These are phyloP conservation scores for Capsella bursapastoris DNA, from an alignment of 345 rosid genomes.

Conservation along the genomic window DNA sequence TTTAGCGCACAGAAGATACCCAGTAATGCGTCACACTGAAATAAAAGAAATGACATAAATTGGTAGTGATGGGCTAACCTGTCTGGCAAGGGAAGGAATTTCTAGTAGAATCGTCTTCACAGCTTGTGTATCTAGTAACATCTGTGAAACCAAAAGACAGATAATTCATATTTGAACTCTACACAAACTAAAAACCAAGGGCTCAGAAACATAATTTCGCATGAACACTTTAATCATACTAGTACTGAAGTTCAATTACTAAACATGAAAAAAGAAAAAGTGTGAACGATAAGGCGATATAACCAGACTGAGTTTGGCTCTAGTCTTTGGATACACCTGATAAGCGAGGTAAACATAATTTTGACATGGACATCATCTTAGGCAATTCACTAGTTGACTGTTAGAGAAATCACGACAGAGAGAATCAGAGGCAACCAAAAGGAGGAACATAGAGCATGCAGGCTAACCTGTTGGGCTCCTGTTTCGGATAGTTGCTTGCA, in stretches of 20 bases:
- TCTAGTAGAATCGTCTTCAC: conserved; percentile 94
- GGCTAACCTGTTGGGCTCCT: conserved; percentile 92
- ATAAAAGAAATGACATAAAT: conserved; percentile 15
- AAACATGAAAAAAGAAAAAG: conserved; percentile 10
- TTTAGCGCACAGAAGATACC: neutral
- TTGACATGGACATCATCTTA: conserved; percentile 11
- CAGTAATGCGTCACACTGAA: neutral
- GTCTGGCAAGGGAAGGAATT: conserved; percentile 91
- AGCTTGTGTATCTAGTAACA: conserved; percentile 97
- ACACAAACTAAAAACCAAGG: conserved; percentile 11
- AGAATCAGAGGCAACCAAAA: conserved; percentile 15
- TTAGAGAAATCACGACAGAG: conserved; percentile 6
- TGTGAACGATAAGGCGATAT: conserved; percentile 4
- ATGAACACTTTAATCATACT: conserved; percentile 5
- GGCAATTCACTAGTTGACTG: conserved; percentile 23
- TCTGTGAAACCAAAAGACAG: conserved; percentile 57
- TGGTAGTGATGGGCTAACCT: conserved; percentile 57
- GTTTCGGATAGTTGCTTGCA: conserved; percentile 98
- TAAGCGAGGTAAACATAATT: neutral
- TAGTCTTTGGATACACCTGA: conserved; percentile 3
- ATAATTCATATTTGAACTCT: conserved; percentile 8
- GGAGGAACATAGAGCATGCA: conserved; percentile 8
- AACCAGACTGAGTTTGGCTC: conserved; percentile 17
- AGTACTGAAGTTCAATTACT: too few species aligned
- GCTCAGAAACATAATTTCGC: conserved; percentile 23